Evolutionary conservation across 2,329 filamentous ascomycete genomes (phyloP).

Genomic region (Coniochaeta hoffmannii): DNA sequence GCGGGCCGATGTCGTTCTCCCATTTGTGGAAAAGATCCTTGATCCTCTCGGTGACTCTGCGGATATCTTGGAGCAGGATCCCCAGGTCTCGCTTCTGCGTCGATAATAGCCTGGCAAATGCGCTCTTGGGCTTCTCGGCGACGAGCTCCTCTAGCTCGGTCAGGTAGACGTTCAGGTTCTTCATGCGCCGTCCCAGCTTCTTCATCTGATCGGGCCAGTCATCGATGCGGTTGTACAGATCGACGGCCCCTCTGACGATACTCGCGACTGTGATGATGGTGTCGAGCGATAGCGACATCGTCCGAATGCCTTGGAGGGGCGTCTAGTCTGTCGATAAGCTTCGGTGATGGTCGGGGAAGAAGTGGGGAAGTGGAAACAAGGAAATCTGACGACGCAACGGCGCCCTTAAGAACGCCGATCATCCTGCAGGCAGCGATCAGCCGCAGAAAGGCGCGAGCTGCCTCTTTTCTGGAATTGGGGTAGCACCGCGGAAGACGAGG

Average conservation of each 20-base stretch:
- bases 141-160: conserved; percentile 11
- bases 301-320: not conserved
- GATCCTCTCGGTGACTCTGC: conserved; percentile 12
- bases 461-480: not conserved
- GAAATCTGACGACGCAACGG: not conserved
- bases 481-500: not conserved
- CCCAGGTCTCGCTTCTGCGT: conserved; percentile 13
- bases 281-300: conserved; percentile 6
- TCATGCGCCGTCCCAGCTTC: conserved; percentile 15
- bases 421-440: not conserved
- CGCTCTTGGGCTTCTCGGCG: conserved; percentile 4
- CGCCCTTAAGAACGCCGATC: not conserved
- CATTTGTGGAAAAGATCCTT: conserved; percentile 16
- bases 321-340: not conserved
- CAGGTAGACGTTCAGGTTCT: conserved; percentile 12
- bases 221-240: conserved; percentile 16
- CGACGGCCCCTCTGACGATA: conserved; percentile 12
- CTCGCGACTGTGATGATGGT: conserved; percentile 16
- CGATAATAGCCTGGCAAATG: conserved; percentile 6
- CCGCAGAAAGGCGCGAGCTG: not conserved
- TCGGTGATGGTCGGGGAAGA: not conserved
- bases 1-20: conserved; percentile 15
- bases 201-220: conserved; percentile 16
- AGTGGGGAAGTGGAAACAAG: not conserved
- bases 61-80: conserved; percentile 13